phyloP scores from a whole-genome alignment of 495 filamentous ascomycete species.

The Aspergillus incahuasiensis region DNA sequence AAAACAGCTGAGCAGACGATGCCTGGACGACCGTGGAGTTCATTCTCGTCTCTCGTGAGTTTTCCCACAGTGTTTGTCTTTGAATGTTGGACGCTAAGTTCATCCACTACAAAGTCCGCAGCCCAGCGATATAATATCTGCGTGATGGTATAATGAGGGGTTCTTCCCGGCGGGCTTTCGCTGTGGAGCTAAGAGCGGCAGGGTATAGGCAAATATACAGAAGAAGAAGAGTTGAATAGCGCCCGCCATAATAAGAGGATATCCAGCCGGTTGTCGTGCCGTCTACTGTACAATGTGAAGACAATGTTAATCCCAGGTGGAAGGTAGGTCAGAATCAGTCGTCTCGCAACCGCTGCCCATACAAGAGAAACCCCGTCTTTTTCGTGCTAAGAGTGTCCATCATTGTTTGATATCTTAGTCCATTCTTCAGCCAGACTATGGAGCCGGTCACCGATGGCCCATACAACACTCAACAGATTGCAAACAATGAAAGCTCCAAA shows the following conservation, averaged over 20 bases:
- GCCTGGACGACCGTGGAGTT: background rate
- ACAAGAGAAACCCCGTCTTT: background rate
- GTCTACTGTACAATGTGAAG: background rate
- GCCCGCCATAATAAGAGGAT: background rate
- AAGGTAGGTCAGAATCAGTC: background rate
- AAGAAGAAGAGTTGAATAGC: background rate
- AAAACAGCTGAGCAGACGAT: no score
- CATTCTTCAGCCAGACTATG: background rate
- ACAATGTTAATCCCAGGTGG: background rate
- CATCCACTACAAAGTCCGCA: background rate
- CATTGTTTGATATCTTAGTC: no score
- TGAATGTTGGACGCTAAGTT: no score
- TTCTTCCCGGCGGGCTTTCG: no score
- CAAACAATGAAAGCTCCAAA: background rate
- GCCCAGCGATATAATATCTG: background rate
- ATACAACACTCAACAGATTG: background rate
- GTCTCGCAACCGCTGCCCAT: background rate
- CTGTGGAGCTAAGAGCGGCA: background rate
- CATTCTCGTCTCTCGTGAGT: no score
- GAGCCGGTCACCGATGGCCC: background rate
- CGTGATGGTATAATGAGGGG: background rate
- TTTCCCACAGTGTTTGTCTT: no score
- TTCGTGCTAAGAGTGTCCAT: background rate
- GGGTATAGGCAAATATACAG: background rate
- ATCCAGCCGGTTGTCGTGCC: background rate